Percentiles rank a stretch among this genome's conserved stretches.
Evolutionary conservation across 768 basidiomycete genomes (phyloP).

Genomic region (Multifurca ochricompacta): DNA sequence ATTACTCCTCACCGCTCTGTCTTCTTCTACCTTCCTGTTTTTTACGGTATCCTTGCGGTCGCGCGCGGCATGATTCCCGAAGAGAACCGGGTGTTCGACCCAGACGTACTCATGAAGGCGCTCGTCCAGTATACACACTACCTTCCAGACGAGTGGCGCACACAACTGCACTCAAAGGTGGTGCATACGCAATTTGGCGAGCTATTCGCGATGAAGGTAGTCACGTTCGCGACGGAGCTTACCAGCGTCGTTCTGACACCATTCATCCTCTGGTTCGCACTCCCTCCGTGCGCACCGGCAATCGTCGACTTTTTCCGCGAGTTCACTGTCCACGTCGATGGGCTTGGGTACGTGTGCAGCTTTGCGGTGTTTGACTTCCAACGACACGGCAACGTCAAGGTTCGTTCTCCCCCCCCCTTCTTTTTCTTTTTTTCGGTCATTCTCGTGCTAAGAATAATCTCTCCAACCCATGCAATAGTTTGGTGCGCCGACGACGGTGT

Average conservation of each 20-base stretch:
- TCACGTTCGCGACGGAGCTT: slow-evolving; percentile 82
- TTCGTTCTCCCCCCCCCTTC: too few relatives aligned
- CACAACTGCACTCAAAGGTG: slow-evolving; percentile 81
- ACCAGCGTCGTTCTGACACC: slow-evolving; percentile 90
- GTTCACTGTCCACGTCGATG: slow-evolving; percentile 94
- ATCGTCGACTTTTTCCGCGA: slow-evolving; percentile 98
- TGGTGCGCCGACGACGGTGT: slow-evolving; percentile 66
- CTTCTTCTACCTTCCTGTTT: slow-evolving; percentile 85
- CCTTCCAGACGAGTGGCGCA: slow-evolving; percentile 91
- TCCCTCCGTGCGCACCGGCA: slow-evolving; percentile 81
- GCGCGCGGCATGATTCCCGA: slow-evolving; percentile 95
- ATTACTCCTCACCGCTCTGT: slow-evolving; percentile 90
- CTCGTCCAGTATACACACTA: slow-evolving; percentile 94
- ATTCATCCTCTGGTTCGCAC: slow-evolving; percentile 86
- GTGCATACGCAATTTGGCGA: slow-evolving; percentile 88
- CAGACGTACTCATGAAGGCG: slow-evolving; percentile 86
- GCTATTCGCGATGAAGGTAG: slow-evolving; percentile 88
- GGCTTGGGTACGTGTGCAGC: slow-evolving; percentile 93
- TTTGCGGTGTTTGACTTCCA: slow-evolving; percentile 99
- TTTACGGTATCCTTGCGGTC: slow-evolving; percentile 81
- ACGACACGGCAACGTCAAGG: slow-evolving; percentile 87
- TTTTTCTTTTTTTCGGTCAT: background rate
- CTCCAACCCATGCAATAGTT: slow-evolving; percentile 44
- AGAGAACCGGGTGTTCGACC: slow-evolving; percentile 89
- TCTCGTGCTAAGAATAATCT: too few relatives aligned